These are phyloP conservation scores for Nicotiana noctiflora DNA, from an alignment of 257 asterid species.

Conservation along the genomic window DNA sequence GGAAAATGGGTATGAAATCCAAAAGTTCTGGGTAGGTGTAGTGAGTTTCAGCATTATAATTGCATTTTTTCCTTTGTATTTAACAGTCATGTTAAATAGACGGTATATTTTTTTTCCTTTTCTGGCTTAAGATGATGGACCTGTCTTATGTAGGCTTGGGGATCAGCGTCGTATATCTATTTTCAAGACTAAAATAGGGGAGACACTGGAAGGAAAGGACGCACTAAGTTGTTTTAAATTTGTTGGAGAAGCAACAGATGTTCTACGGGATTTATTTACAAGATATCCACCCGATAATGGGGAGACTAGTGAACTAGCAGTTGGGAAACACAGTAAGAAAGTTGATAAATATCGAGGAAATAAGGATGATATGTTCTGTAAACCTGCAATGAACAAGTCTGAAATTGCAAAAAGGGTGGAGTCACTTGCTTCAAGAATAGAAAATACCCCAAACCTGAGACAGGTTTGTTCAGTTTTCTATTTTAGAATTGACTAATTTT, in stretches of 20 bases:
- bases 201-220: constrained; percentile 27
- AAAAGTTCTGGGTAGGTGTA: constrained; percentile 71
- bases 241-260: constrained; percentile 51
- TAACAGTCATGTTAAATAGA: background rate
- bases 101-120: background rate
- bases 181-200: constrained; percentile 35
- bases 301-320: constrained; percentile 36
- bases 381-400: constrained; percentile 38
- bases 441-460: constrained; percentile 43
- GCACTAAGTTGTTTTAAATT: constrained; percentile 43
- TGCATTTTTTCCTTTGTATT: background rate
- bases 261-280: constrained; percentile 63
- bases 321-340: constrained; percentile 28
- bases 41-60: background rate
- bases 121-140: constrained; percentile 6
- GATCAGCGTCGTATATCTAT: constrained; percentile 49
- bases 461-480: constrained; percentile 37
- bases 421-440: constrained; percentile 43
- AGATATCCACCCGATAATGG: constrained; percentile 64
- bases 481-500: background rate
- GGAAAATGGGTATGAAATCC: constrained; percentile 61
- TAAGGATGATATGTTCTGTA: constrained; percentile 56
- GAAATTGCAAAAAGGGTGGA: constrained; percentile 52
- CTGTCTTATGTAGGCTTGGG: constrained; percentile 44
- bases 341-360: constrained; percentile 10